Percentiles rank a stretch among this genome's conserved stretches.
phyloP scores from a whole-genome alignment of 2,329 filamentous ascomycete genomes.

The Aspergillus persii region DNA sequence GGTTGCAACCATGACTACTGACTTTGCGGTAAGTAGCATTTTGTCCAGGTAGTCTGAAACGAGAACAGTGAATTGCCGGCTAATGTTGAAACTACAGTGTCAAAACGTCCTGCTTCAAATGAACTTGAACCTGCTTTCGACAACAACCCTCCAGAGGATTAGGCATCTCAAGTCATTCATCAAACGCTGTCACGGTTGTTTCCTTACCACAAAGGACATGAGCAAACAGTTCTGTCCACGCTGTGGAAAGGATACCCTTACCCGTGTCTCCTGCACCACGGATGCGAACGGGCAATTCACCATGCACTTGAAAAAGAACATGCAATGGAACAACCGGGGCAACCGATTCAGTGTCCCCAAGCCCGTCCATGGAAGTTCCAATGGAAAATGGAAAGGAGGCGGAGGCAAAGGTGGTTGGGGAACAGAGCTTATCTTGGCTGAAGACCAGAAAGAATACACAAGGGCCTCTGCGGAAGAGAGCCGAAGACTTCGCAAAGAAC shows the following conservation, averaged over 20 bases:
- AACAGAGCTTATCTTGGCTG: conserved; percentile 74
- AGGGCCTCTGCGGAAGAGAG: conserved; percentile 62
- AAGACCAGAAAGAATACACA: conserved; percentile 93
- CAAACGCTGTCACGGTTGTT: conserved; percentile 91
- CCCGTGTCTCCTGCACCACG: conserved; percentile 80
- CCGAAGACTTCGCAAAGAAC: conserved; percentile 60
- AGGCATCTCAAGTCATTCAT: conserved; percentile 84
- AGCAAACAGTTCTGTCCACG: conserved; percentile 86
- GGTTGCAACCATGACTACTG: conserved; percentile 87
- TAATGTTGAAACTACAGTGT: conserved; percentile 24
- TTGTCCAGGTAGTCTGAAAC: neutral
- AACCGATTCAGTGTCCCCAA: conserved; percentile 93
- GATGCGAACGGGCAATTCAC: conserved; percentile 76
- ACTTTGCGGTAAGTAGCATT: conserved; percentile 73
- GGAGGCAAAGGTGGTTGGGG: conserved; percentile 90
- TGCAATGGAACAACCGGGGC: conserved; percentile 92
- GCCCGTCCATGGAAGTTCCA: conserved; percentile 75
- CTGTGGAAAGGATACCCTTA: conserved; percentile 85
- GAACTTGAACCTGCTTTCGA: conserved; percentile 84
- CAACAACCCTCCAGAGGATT: conserved; percentile 71
- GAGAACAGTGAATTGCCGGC: neutral
- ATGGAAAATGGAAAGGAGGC: conserved; percentile 65
- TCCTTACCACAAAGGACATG: conserved; percentile 79
- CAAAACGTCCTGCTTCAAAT: conserved; percentile 95
- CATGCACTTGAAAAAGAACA: conserved; percentile 87